Base-by-base conservation (phyloP, 1,284 basidiomycete genomes). In the Ceratobasidium sp. region DNA sequence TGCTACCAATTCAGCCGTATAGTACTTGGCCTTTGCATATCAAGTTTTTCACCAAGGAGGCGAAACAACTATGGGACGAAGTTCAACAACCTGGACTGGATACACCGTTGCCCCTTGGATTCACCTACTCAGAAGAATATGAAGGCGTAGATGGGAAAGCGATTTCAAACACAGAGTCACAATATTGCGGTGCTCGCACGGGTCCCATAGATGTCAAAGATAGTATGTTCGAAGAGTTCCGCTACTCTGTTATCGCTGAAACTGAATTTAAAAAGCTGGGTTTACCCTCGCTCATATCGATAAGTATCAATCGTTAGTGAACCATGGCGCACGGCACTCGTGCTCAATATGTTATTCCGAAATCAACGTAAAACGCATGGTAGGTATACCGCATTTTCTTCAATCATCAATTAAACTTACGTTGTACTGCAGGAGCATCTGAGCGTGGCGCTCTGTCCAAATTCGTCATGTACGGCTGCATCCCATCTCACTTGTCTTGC, bases 401-500 rank as follows among this genome's bases (percentile, higher is more conserved):
- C 20, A 45, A 20, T 25, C 1, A 12, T 17, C n/a, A 58, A 47
- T n/a, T 45, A 32, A 50, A 22, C 22, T 17, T 55, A 60, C 55
- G 8, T 42, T n/a, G 35, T 45, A 56, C 42, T 5, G 35, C 75
- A 91, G 89, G 81, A 88, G 58, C 84, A 87, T 35, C 78, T 90
- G 3, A 77, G 79, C 1, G 78, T 80, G 60, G 77, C 82, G 0
- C 75, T 87, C 1, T 87, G 86, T 74, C 85, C 89, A 0, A 72
- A 79, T n/a, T 47, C 76, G 1, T 72, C 73, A 13, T 91, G 89
- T 77, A 78, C 73, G 0, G 79, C 85, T 4, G 77, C 87, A 1
- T 84, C 87, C 1, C 93, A 96, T 77, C 79, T 94, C 0, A 73
- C 76, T 0, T 96, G 93, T 75, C 83, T 96, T 6, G 85, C 90